These are phyloP conservation scores for Alloascoidea africana DNA, from an alignment of 805 yeast genomes.

Conservation along the genomic window DNA sequence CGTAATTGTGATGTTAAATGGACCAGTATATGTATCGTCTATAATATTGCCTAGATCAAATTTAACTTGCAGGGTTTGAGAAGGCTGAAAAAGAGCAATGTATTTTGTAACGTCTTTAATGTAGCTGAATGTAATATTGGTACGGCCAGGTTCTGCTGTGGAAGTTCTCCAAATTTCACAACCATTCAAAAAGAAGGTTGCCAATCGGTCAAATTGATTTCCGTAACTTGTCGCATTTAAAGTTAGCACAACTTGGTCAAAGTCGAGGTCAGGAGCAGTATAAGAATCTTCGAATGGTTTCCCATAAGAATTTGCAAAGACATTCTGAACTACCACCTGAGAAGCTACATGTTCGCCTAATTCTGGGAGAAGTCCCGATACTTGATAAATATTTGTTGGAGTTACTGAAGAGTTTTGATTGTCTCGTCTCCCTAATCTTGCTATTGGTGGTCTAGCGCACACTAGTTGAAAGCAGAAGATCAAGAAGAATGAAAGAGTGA, in stretches of 20 bases:
- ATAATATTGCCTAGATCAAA: slow-evolving; percentile 51
- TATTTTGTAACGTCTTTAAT: slow-evolving; percentile 54
- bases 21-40: slow-evolving; percentile 40
- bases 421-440: too few species aligned
- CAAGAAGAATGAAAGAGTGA: too few species aligned
- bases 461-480: too few species aligned
- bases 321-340: slow-evolving; percentile 10
- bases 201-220: slow-evolving; percentile 22
- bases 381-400: slow-evolving; percentile 9
- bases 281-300: slow-evolving; percentile 16
- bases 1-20: slow-evolving; percentile 34
- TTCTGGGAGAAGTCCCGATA: slow-evolving; percentile 9
- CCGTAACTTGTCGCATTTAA: slow-evolving; percentile 17
- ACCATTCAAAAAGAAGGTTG: slow-evolving; percentile 25
- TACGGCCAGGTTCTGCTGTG: slow-evolving; percentile 63
- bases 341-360: slow-evolving; percentile 8
- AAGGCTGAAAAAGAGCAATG: slow-evolving; percentile 27
- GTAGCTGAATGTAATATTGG: slow-evolving; percentile 30
- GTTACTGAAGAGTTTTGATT: background rate
- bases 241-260: slow-evolving; percentile 20
- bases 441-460: too few species aligned
- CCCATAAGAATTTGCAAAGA: slow-evolving; percentile 19
- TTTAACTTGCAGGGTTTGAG: slow-evolving; percentile 25
- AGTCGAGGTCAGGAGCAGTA: slow-evolving; percentile 16
- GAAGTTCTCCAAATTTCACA: slow-evolving; percentile 73